These are phyloP conservation scores for Acanthamoeba royreba DNA, from an alignment of 208 protist genomes.

Conservation along the genomic window DNA sequence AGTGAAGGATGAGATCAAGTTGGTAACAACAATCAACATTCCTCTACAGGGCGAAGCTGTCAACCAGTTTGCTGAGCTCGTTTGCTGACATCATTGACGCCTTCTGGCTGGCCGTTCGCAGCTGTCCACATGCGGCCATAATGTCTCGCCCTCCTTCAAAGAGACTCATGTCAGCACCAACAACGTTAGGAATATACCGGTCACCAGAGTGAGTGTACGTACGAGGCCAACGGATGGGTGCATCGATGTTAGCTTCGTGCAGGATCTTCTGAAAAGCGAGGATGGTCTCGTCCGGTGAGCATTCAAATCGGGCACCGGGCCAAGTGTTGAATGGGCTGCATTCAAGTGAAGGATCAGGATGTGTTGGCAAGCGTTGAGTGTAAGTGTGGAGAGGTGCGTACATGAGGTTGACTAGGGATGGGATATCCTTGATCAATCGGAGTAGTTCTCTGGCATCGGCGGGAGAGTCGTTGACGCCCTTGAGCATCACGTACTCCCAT, in stretches of 20 bases:
- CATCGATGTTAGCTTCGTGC: slow-evolving; percentile 38
- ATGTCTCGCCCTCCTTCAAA: slow-evolving; percentile 21
- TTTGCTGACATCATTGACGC: not conserved
- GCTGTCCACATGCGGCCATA: slow-evolving; percentile 31
- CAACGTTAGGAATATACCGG: not conserved
- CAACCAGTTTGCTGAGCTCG: not conserved
- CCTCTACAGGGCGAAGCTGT: not conserved
- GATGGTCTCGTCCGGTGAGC: not conserved
- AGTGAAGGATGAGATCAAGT: too few relatives aligned
- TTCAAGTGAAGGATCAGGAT: not conserved
- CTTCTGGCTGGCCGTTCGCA: not conserved
- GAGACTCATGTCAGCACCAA: not conserved
- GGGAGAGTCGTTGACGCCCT: not conserved
- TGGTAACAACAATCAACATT: too few relatives aligned
- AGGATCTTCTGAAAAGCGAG: slow-evolving; percentile 12
- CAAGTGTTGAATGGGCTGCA: slow-evolving; percentile 43
- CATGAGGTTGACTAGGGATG: slow-evolving; percentile 29
- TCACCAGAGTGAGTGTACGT: not conserved
- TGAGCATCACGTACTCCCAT: slow-evolving; percentile 36
- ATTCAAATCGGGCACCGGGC: not conserved
- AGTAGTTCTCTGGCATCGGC: not conserved
- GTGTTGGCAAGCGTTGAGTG: not conserved
- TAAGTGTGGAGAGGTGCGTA: not conserved
- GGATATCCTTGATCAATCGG: slow-evolving; percentile 24
- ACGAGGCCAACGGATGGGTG: slow-evolving; percentile 11